Evolutionary conservation across 1,284 basidiomycete genomes (phyloP).

Genomic region (Moniliophthora roreri): DNA sequence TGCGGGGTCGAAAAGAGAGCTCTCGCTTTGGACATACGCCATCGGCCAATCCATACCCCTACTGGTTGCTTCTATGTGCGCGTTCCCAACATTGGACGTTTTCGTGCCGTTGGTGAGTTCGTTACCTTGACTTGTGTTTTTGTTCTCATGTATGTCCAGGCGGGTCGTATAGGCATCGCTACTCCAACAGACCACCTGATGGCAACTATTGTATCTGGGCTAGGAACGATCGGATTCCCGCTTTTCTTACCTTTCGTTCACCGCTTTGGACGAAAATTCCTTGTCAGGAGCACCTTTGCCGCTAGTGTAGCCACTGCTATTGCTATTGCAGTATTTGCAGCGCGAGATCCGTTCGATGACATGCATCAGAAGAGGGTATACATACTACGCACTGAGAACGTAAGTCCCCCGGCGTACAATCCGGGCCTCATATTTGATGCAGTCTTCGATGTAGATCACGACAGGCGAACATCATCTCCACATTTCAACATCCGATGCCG

Average conservation of each 20-base stretch:
- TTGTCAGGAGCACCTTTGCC: constrained; percentile 48
- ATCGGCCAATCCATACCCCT: constrained; percentile 65
- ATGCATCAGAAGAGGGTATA: constrained; percentile 90
- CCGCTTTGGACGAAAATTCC: constrained; percentile 57
- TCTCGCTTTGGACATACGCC: constrained; percentile 67
- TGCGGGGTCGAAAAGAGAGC: constrained; percentile 21
- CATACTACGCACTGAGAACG: constrained; percentile 87
- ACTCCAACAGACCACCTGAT: constrained; percentile 91
- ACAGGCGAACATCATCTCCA: constrained; percentile 77
- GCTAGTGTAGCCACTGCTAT: constrained; percentile 48
- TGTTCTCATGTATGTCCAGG: constrained; percentile 37
- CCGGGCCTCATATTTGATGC: constrained; percentile 2
- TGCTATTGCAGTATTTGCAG: constrained; percentile 62
- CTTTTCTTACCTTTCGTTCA: constrained; percentile 76
- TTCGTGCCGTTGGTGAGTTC: constrained; percentile 86
- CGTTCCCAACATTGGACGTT: constrained; percentile 77
- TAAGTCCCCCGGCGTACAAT: constrained; percentile 37
- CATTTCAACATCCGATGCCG: constrained; percentile 82
- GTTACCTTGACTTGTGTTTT: not conserved
- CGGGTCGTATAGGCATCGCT: constrained; percentile 72
- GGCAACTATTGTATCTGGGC: constrained; percentile 67
- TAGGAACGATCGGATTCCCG: constrained; percentile 64
- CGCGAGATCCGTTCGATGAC: constrained; percentile 71
- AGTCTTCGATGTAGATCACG: constrained; percentile 76
- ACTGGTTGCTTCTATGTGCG: constrained; percentile 68